phyloP scores from a whole-genome alignment of 2,329 filamentous ascomycete species.

The Neonectria faginata region DNA sequence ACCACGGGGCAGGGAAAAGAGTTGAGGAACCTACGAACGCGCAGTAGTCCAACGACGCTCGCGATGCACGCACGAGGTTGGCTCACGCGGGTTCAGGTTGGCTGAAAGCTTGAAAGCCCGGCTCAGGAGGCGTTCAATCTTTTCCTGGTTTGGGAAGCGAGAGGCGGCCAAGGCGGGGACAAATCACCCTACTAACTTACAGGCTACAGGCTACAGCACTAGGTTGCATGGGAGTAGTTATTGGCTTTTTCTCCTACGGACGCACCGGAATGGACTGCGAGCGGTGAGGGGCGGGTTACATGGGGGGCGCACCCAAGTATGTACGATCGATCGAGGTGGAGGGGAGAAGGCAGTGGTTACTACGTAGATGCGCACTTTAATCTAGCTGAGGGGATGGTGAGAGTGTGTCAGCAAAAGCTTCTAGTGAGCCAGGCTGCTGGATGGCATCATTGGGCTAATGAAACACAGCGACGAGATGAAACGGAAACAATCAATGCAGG shows the following conservation, averaged over 20 bases:
- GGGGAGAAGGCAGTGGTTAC: no score
- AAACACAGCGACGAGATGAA: conserved; percentile 23
- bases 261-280: background rate
- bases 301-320: background rate
- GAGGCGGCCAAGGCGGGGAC: conserved; percentile 7
- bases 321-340: background rate
- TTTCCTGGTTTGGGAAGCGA: conserved; percentile 24
- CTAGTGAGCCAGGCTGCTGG: background rate
- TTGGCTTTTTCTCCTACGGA: background rate
- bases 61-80: conserved; percentile 27
- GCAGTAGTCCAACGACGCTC: conserved; percentile 1
- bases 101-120: conserved; percentile 3
- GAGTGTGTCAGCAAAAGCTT: conserved; percentile 6
- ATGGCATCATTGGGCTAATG: conserved; percentile 8
- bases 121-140: conserved; percentile 29
- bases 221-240: background rate
- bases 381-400: conserved; percentile 29
- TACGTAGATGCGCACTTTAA: conserved; percentile 4
- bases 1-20: background rate
- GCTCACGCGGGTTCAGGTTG: conserved; percentile 12
- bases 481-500: conserved; percentile 17
- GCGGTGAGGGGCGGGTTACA: background rate
- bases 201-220: background rate
- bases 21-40: background rate
- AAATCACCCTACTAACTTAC: background rate